Conservation (phyloP, 192 early-diverging fungal genomes). For the Piromyces finnis region DNA sequence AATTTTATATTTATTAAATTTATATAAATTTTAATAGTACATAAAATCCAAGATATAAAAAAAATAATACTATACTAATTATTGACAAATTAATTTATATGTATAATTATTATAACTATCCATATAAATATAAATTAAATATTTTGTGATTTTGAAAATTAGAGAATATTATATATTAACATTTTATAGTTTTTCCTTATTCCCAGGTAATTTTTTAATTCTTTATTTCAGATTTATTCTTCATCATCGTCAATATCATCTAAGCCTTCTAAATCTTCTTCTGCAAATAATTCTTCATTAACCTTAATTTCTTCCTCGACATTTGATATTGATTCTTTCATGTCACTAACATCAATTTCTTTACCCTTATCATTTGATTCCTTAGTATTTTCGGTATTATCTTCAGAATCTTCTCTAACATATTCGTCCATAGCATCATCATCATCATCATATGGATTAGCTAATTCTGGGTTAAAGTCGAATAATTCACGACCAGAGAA, state of each 20-base stretch:
- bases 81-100: no score
- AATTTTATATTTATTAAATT: no score
- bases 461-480: constrained; percentile 88
- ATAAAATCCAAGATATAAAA: no score
- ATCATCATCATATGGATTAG: constrained; percentile 45
- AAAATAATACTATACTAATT: no score
- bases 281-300: constrained; percentile 65
- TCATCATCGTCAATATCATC: constrained; percentile 35
- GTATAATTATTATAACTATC: no score
- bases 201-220: background rate
- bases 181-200: background rate
- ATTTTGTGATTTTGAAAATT: no score
- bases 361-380: constrained; percentile 17
- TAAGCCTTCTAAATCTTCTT: constrained; percentile 69
- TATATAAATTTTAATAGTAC: no score
- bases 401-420: constrained; percentile 33
- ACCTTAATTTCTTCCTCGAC: constrained; percentile 13
- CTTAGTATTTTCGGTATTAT: constrained; percentile 44
- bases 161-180: no score
- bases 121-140: no score
- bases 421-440: constrained; percentile 59
- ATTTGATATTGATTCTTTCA: constrained; percentile 1
- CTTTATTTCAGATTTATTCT: background rate
- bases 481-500: constrained; percentile 89
- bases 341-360: constrained; percentile 2